phyloP scores from a whole-genome alignment of 2,329 filamentous ascomycete genomes.

The Botryotinia convoluta region DNA sequence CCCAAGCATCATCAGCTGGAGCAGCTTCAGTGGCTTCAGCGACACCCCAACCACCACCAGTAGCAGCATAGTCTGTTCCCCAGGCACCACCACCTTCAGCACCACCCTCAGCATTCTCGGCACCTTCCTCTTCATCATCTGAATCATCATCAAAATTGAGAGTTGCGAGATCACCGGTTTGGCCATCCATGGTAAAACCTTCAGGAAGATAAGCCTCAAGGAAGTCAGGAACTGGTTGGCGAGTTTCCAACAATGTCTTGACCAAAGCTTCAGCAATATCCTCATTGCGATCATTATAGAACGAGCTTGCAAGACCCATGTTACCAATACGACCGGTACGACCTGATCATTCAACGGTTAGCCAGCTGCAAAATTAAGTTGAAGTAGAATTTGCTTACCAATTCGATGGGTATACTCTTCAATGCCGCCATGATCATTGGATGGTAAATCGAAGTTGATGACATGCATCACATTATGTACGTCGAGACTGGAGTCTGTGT shows the following conservation, averaged over 20 bases:
- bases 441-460: slow-evolving; percentile 89
- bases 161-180: slow-evolving; percentile 20
- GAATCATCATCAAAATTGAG: slow-evolving; percentile 55
- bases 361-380: not conserved
- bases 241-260: slow-evolving; percentile 76
- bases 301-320: slow-evolving; percentile 79
- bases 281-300: slow-evolving; percentile 78
- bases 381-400: slow-evolving; percentile 52
- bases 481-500: slow-evolving; percentile 53
- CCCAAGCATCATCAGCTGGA: slow-evolving; percentile 7
- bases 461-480: slow-evolving; percentile 85
- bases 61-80: not conserved
- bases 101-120: slow-evolving; percentile 16
- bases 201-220: slow-evolving; percentile 63
- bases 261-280: slow-evolving; percentile 71
- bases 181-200: slow-evolving; percentile 39
- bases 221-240: slow-evolving; percentile 80
- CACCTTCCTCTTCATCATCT: slow-evolving; percentile 57
- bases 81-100: slow-evolving; percentile 11
- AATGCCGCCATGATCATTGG: slow-evolving; percentile 74
- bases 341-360: slow-evolving; percentile 48
- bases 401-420: slow-evolving; percentile 94
- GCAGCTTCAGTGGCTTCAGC: slow-evolving; percentile 8
- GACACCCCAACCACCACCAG: slow-evolving; percentile 10
- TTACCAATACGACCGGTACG: slow-evolving; percentile 94